Conservation (phyloP, 768 basidiomycete genomes). For the Symmetrospora coprosmae region DNA sequence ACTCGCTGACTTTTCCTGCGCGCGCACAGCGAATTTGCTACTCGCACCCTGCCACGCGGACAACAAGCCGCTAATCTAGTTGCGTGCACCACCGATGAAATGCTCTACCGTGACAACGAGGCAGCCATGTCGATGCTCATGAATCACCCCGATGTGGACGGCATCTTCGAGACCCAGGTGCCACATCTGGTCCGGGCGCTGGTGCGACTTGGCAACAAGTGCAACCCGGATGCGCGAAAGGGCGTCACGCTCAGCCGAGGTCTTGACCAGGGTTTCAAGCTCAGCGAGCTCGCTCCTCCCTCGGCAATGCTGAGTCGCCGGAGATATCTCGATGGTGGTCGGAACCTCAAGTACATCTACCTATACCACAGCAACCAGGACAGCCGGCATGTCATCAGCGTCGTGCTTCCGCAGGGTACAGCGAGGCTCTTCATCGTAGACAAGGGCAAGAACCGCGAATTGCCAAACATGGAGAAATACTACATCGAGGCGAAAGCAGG, state of each 20-base stretch:
- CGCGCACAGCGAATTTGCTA: slow-evolving; percentile 47
- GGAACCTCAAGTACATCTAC: slow-evolving; percentile 60
- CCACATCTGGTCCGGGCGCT: slow-evolving; percentile 69
- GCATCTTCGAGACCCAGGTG: slow-evolving; percentile 85
- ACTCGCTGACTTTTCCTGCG: neutral
- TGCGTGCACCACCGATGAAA: slow-evolving; percentile 67
- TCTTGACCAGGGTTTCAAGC: slow-evolving; percentile 64
- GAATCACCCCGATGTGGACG: slow-evolving; percentile 87
- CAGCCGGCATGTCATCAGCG: slow-evolving; percentile 68
- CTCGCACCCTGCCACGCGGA: slow-evolving; percentile 63
- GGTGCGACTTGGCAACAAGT: slow-evolving; percentile 69
- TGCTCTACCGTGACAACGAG: slow-evolving; percentile 64
- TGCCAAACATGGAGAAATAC: slow-evolving; percentile 58
- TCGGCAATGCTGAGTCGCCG: slow-evolving; percentile 48
- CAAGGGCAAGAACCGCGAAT: slow-evolving; percentile 69
- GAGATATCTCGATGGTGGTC: slow-evolving; percentile 60
- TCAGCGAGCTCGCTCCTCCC: slow-evolving; percentile 61
- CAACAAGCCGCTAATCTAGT: slow-evolving; percentile 65
- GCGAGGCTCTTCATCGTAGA: slow-evolving; percentile 81
- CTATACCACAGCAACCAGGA: slow-evolving; percentile 70
- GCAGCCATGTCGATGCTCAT: slow-evolving; percentile 83
- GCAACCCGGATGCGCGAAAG: slow-evolving; percentile 50
- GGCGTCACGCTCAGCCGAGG: slow-evolving; percentile 64
- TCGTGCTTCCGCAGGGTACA: slow-evolving; percentile 58
- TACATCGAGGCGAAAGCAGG: slow-evolving; percentile 46